Evolutionary conservation across 768 basidiomycete genomes (phyloP), one percentile per base, ranked within the genome.

Genomic region (Termitomyces sp.): DNA sequence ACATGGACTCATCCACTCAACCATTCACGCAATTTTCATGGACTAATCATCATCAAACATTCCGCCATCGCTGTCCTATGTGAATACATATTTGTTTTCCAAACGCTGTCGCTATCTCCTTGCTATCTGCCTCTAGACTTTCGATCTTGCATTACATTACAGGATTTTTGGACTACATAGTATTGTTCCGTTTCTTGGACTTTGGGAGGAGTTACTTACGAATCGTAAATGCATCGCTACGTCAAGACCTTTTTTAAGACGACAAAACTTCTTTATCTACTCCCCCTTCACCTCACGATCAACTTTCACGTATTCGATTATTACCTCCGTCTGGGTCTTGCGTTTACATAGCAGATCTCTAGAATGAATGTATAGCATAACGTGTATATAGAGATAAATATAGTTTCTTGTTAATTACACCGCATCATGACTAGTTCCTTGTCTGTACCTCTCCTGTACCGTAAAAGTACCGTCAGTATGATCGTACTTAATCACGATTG

Each of bases 401-500:
- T 56, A 60, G 20, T 36, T 53, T 56, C 22, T 53, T 56, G 49
- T 46, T 53, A 49, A 56, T 60, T 4, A 43, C 27, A 56, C 37
- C 4, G 20, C 39, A 18, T 37, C 33, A 13, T 10, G 20, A 33
- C 32, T 33, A 14, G 27, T 48, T 13, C 30, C 20, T 18, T n/a
- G n/a, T n/a, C n/a, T n/a, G n/a, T n/a, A n/a, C n/a, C n/a, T n/a
- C n/a, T n/a, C n/a, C 33, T 18, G 16, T 26, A 49, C 33, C 13
- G 2, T 34, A 13, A 5, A 20, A 34, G 26, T 13, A 33, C 32
- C 20, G 14, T 16, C 14, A 50, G 33, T 32, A 40, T 52, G 30
- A 18, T 9, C 10, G 13, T 52, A 22, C 22, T 5, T 4, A n/a
- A n/a, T n/a, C n/a, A n/a, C n/a, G n/a, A n/a, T n/a, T 56, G 20